phyloP scores from a whole-genome alignment of 2,329 filamentous ascomycete genomes.

The Penicillium hesseltinei region DNA sequence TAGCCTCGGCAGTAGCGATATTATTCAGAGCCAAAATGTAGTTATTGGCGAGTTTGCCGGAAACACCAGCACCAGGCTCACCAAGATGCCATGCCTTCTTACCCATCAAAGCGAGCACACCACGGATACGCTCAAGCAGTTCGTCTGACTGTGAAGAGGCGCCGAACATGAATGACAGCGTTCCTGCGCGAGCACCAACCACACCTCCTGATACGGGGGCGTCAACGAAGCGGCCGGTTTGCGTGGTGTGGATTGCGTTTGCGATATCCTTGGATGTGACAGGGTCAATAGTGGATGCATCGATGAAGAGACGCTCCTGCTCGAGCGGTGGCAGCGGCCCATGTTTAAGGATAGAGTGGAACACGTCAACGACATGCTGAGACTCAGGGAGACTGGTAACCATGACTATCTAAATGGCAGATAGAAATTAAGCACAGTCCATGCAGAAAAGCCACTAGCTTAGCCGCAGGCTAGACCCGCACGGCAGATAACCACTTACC shows the following conservation, averaged over 20 bases:
- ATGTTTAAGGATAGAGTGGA: slow-evolving; percentile 68
- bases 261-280: slow-evolving; percentile 78
- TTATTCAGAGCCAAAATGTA: slow-evolving; percentile 95
- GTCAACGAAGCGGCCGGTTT: slow-evolving; percentile 79
- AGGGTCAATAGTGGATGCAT: slow-evolving; percentile 95
- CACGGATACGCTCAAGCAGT: slow-evolving; percentile 63
- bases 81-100: slow-evolving; percentile 83
- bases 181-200: slow-evolving; percentile 81
- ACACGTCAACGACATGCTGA: slow-evolving; percentile 80
- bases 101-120: slow-evolving; percentile 78
- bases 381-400: slow-evolving; percentile 90
- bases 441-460: background rate
- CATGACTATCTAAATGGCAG: slow-evolving; percentile 67
- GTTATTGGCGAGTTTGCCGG: slow-evolving; percentile 95
- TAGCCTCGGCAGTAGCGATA: slow-evolving; percentile 66
- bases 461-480: background rate
- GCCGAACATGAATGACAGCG: slow-evolving; percentile 95
- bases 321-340: slow-evolving; percentile 51
- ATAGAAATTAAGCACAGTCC: background rate
- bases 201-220: slow-evolving; percentile 97
- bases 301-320: slow-evolving; percentile 77
- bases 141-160: slow-evolving; percentile 49
- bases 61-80: slow-evolving; percentile 76
- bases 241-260: slow-evolving; percentile 62
- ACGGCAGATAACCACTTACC: slow-evolving; percentile 48